A percentile compares a stretch with the other conserved stretches of the same genome.
Conservation (phyloP, 306 rosid genomes). For the Dalbergia cultrata region DNA sequence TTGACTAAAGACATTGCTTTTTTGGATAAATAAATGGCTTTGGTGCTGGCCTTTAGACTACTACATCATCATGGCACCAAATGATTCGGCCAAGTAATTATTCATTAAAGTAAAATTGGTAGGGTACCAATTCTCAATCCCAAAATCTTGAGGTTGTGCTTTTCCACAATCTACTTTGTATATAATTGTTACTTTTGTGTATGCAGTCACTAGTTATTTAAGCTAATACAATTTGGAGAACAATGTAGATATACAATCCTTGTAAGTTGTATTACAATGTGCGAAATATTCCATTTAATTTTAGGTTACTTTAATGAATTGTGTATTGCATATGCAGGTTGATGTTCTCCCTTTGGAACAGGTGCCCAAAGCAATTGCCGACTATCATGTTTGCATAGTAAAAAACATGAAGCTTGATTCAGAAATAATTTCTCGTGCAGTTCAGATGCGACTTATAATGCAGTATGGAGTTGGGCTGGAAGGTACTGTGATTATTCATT, state of each 20-base stretch:
- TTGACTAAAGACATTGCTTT: background rate
- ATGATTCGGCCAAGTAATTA: too few species aligned
- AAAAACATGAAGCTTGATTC: slow-evolving; percentile 74
- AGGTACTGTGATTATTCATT: slow-evolving; percentile 54
- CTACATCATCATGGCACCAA: background rate
- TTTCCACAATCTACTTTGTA: too few species aligned
- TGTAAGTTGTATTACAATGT: background rate
- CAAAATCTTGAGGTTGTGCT: too few species aligned
- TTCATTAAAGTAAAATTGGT: too few species aligned
- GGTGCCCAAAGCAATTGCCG: slow-evolving; percentile 67
- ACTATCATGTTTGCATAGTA: slow-evolving; percentile 73
- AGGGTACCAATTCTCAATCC: too few species aligned
- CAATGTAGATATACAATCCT: too few species aligned
- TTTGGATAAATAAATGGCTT: background rate
- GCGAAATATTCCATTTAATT: slow-evolving; percentile 3
- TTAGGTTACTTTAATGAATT: background rate
- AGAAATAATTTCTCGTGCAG: slow-evolving; percentile 68
- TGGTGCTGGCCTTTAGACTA: background rate
- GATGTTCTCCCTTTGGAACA: slow-evolving; percentile 78
- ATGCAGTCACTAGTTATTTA: too few species aligned
- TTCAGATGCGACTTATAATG: slow-evolving; percentile 80
- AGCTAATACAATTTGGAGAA: too few species aligned
- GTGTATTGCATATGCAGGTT: slow-evolving; percentile 58
- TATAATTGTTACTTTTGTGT: too few species aligned
- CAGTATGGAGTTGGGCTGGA: slow-evolving; percentile 95